Evolutionary conservation across 2,329 filamentous ascomycete species (phyloP).

Genomic region (Colletotrichum higginsianum): DNA sequence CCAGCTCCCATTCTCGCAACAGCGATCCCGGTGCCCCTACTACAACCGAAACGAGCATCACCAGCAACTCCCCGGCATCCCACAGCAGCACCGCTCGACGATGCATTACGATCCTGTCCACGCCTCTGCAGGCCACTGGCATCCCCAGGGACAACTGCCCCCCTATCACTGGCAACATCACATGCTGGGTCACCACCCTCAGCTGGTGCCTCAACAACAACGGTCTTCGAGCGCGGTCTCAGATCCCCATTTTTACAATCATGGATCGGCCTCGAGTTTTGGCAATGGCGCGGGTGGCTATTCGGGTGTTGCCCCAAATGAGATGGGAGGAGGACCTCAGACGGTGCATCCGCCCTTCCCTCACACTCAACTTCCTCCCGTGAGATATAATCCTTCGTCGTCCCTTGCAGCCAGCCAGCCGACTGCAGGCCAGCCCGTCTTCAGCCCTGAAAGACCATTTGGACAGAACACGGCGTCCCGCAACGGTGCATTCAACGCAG

Average conservation of each 20-base stretch:
- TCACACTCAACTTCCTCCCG: slow-evolving; percentile 14
- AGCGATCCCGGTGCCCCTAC: slow-evolving; percentile 31
- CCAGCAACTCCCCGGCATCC: slow-evolving; percentile 5
- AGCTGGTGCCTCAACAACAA: slow-evolving; percentile 24
- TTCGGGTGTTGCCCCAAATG: slow-evolving; percentile 9
- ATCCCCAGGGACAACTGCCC: slow-evolving; percentile 16
- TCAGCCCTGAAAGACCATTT: slow-evolving; percentile 19
- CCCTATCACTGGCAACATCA: slow-evolving; percentile 30
- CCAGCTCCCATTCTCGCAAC: slow-evolving; percentile 29
- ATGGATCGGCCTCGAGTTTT: slow-evolving; percentile 14
- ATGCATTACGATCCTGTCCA: slow-evolving; percentile 50
- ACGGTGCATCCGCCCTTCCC: slow-evolving; percentile 22
- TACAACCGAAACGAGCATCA: slow-evolving; percentile 18
- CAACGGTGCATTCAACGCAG: slow-evolving; percentile 9
- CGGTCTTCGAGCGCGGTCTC: slow-evolving; percentile 22
- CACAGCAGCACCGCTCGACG: slow-evolving; percentile 24
- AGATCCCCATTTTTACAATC: slow-evolving; percentile 27
- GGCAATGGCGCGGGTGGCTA: slow-evolving; percentile 15
- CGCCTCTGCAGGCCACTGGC: slow-evolving; percentile 47
- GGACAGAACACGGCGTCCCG: slow-evolving; percentile 11
- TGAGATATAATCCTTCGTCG: slow-evolving; percentile 13
- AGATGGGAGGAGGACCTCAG: slow-evolving; percentile 4
- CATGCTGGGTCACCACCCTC: slow-evolving; percentile 17
- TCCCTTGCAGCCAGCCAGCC: slow-evolving; percentile 9
- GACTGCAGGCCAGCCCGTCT: slow-evolving; percentile 15